A percentile compares a stretch with the other conserved stretches of the same genome.
These are phyloP conservation scores for Coemansia sp. DNA, from an alignment of 192 early-diverging fungal species.

Conservation along the genomic window DNA sequence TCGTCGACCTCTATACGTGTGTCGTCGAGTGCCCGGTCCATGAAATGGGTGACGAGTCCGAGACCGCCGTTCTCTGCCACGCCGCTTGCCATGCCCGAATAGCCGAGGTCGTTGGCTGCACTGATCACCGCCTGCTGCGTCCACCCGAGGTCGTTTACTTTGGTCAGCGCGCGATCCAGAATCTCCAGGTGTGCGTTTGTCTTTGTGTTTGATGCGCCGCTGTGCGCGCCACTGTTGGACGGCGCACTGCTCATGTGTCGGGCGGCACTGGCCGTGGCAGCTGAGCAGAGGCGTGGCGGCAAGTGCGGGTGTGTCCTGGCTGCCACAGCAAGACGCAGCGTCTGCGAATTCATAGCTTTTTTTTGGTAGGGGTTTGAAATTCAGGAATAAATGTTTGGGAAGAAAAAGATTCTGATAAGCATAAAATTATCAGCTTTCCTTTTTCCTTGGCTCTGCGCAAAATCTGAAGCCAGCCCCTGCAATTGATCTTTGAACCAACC, in stretches of 20 bases:
- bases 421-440: too few relatives aligned
- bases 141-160: conserved; percentile 76
- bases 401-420: not conserved
- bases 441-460: too few relatives aligned
- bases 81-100: conserved; percentile 69
- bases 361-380: not conserved
- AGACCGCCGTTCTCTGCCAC: conserved; percentile 59
- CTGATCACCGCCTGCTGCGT: conserved; percentile 61
- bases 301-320: not conserved
- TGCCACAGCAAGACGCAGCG: not conserved
- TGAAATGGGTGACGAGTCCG: conserved; percentile 73
- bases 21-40: conserved; percentile 62
- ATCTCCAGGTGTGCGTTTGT: conserved; percentile 41
- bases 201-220: conserved; percentile 2
- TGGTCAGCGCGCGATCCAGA: conserved; percentile 63
- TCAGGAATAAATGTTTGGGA: too few relatives aligned
- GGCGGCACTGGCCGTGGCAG: not conserved
- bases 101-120: conserved; percentile 67
- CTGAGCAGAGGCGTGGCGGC: not conserved
- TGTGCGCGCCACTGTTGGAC: not conserved
- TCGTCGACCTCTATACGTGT: conserved; percentile 63
- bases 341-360: conserved; percentile 3
- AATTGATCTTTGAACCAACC: too few relatives aligned
- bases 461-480: too few relatives aligned
- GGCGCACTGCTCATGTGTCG: conserved; percentile 2